Percentiles rank a stretch among this genome's conserved stretches.
Conservation (phyloP, 2,329 filamentous ascomycete species). For the Colletotrichum sp. region DNA sequence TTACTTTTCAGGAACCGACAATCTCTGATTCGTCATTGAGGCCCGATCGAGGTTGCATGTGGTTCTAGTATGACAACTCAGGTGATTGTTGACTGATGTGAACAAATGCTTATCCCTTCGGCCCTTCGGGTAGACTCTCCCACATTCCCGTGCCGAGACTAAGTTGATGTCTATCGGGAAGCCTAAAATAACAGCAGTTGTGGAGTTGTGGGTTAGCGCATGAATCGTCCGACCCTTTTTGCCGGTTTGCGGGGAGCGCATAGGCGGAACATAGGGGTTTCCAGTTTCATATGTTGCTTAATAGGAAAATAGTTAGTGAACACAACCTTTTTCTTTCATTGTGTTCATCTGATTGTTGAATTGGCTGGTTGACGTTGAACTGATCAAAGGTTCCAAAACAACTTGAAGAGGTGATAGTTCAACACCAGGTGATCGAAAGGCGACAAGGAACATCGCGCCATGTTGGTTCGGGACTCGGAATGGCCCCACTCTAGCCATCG, state of each 20-base stretch:
- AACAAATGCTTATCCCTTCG: background rate
- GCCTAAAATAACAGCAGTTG: background rate
- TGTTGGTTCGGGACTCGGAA: background rate
- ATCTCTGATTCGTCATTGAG: background rate
- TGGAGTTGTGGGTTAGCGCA: background rate
- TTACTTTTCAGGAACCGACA: background rate
- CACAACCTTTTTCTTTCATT: rapidly evolving
- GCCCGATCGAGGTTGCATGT: background rate
- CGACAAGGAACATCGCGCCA: background rate
- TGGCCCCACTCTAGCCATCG: background rate
- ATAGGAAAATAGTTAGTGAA: background rate
- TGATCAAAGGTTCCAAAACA: background rate
- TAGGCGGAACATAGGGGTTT: background rate
- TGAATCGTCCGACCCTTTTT: background rate
- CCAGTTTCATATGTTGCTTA: background rate
- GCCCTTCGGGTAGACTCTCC: background rate
- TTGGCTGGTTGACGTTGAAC: rapidly evolving
- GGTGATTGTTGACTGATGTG: background rate
- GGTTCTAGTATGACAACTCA: background rate
- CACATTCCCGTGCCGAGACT: background rate
- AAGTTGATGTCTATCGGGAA: background rate
- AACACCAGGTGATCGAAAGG: background rate
- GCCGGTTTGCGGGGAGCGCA: background rate
- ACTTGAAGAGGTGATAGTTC: background rate
- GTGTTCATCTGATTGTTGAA: background rate